Evolutionary conservation across 441 rosid genomes (phyloP), one percentile per base, ranked within the genome.

Genomic region (Brassica balearica): DNA sequence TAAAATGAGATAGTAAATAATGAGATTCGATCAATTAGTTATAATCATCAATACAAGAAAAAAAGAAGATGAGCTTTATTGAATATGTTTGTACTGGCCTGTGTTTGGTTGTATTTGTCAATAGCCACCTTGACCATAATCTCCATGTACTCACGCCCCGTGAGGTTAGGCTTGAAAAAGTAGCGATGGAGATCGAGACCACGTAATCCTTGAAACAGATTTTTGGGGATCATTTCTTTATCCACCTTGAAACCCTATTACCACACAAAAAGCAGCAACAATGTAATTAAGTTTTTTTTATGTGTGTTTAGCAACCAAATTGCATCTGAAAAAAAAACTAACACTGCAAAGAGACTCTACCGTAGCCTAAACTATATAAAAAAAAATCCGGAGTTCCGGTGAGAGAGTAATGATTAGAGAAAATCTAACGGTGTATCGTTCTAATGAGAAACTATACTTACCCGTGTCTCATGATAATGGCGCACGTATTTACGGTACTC

Each of bases 111-210:
- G 56, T 51, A 51, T 5, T 51, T 51, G 56, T 51, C 56, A 51
- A n/a, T 51, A 51, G 19, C 56, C 56, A 51, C 56, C 2, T 51
- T n/a, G 8, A 4, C 56, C 56, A 51, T 51, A 51, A n/a, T 2
- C 56, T 51, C 56, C 56, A 51, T 51, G 56, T 51, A 51, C 2
- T 51, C 56, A 51, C 56, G 56, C 19, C 56, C 56, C 56, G 56
- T 51, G 56, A 51, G 17, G 19, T 51, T 51, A 8, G 56, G 56
- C 56, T 14, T 14, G 17, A n/a, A n/a, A 8, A 51, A 4, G 19
- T 51, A n/a, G 19, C 56, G 55, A 51, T 51, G 8, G 8, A 51
- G 56, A 51, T 51, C 2, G 19, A 51, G 56, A 51, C 56, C 8
- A n/a, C 56, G 19, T n/a, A 51, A 51, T n/a, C 56, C 19, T 51